Percentiles rank a stretch among this genome's conserved stretches.
phyloP scores from a whole-genome alignment of 2,329 filamentous ascomycete genomes.

The Claviceps maximensis region DNA sequence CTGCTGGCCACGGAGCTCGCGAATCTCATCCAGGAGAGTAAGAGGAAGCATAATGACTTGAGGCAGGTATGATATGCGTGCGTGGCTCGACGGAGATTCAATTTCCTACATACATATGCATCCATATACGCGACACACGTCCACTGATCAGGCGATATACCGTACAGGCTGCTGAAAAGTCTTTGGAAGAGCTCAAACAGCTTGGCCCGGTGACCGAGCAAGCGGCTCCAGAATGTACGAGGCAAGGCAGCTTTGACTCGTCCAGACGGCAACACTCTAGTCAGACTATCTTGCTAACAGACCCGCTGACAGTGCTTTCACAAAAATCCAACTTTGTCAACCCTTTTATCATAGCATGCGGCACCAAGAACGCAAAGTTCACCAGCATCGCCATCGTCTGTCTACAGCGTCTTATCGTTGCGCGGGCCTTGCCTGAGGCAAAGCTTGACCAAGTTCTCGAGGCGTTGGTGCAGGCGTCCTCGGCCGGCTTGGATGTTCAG shows the following conservation, averaged over 20 bases:
- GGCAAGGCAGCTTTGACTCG: background rate
- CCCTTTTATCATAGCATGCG: constrained; percentile 87
- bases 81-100: background rate
- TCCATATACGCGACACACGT: background rate
- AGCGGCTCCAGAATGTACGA: constrained; percentile 25
- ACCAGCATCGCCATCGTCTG: constrained; percentile 79
- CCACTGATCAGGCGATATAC: background rate
- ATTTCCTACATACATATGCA: no score
- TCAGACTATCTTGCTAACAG: constrained; percentile 8
- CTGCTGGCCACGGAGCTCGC: constrained; percentile 77
- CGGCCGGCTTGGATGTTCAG: constrained; percentile 73
- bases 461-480: constrained; percentile 74
- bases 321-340: constrained; percentile 75
- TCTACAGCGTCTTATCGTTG: constrained; percentile 76
- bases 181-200: constrained; percentile 71
- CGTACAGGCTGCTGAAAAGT: constrained; percentile 78
- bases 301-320: constrained; percentile 55
- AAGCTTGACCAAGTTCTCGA: constrained; percentile 78
- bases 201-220: constrained; percentile 22
- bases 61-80: constrained; percentile 44
- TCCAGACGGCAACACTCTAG: constrained; percentile 7
- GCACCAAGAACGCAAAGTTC: constrained; percentile 80
- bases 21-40: constrained; percentile 89
- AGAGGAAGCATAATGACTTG: constrained; percentile 83
- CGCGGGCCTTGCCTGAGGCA: constrained; percentile 62